phyloP scores from a whole-genome alignment of 2,329 filamentous ascomycete genomes.

The Albifimbria verrucaria region DNA sequence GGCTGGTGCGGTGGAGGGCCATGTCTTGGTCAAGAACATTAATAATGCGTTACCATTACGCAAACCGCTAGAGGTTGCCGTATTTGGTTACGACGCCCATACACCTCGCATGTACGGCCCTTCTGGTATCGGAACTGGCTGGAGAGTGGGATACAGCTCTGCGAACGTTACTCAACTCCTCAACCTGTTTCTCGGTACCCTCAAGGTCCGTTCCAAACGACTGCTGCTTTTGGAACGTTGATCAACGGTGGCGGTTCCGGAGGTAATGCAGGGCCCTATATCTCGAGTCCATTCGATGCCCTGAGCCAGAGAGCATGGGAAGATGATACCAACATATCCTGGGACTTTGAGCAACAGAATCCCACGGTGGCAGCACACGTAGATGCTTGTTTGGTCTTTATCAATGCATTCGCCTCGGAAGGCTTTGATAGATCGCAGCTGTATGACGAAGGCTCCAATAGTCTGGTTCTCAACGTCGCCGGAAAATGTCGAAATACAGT shows the following conservation, averaged over 20 bases:
- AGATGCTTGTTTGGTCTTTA: constrained; percentile 76
- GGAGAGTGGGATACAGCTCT: background rate
- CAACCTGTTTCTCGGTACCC: constrained; percentile 13
- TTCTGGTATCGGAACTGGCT: background rate
- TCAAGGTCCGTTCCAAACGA: constrained; percentile 45
- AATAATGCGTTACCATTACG: constrained; percentile 58
- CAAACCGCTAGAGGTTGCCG: constrained; percentile 40
- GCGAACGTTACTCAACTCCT: too few relatives aligned
- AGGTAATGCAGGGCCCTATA: constrained; percentile 45
- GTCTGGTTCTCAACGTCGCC: constrained; percentile 56
- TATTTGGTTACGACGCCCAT: constrained; percentile 53
- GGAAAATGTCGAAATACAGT: constrained; percentile 59
- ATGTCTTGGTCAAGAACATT: constrained; percentile 75
- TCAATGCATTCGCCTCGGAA: constrained; percentile 74
- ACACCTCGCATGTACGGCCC: background rate
- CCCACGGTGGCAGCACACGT: constrained; percentile 31
- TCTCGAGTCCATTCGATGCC: constrained; percentile 1
- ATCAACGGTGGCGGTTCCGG: constrained; percentile 50
- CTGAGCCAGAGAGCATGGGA: background rate
- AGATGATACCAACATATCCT: constrained; percentile 22
- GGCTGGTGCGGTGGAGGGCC: constrained; percentile 56
- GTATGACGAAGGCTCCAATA: constrained; percentile 64
- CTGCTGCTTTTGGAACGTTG: constrained; percentile 51
- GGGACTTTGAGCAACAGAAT: constrained; percentile 31
- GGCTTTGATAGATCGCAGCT: constrained; percentile 66